These are phyloP conservation scores for Leptosphaerulina australis DNA, from an alignment of 2,329 filamentous ascomycete species.

Conservation along the genomic window DNA sequence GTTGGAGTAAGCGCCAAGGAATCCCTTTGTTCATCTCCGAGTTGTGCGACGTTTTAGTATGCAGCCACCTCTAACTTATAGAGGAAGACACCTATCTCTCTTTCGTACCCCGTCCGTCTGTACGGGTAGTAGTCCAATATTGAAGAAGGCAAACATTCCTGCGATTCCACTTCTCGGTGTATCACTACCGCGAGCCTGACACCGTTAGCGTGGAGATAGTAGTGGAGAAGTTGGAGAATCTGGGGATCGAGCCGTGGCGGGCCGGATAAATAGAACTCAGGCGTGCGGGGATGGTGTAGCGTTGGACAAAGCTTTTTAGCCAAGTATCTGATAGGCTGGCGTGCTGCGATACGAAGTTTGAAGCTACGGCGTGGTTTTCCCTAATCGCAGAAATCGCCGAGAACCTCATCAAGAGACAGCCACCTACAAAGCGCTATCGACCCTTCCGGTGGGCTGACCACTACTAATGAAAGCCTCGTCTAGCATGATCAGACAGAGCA, in stretches of 20 bases:
- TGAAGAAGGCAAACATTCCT: slow-evolving; percentile 2
- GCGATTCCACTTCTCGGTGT: slow-evolving; percentile 18
- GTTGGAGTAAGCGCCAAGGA: too few species aligned
- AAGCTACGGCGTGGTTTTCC: slow-evolving; percentile 8
- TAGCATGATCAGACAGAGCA: slow-evolving; percentile 19
- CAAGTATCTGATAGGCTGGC: slow-evolving; percentile 24
- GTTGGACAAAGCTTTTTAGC: slow-evolving; percentile 24
- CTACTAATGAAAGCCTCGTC: slow-evolving; percentile 27
- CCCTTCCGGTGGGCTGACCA: slow-evolving; percentile 26
- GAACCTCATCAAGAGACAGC: slow-evolving; percentile 15
- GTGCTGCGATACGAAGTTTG: slow-evolving; percentile 10
- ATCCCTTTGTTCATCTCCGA: neutral
- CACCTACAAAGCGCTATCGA: slow-evolving; percentile 22
- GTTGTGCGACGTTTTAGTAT: neutral
- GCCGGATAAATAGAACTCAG: slow-evolving; percentile 24
- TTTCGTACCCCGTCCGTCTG: neutral
- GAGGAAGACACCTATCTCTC: neutral
- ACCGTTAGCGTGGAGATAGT: slow-evolving; percentile 16
- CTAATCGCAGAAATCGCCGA: slow-evolving; percentile 20
- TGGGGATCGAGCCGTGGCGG: slow-evolving; percentile 24
- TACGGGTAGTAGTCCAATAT: neutral
- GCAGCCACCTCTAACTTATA: slow-evolving; percentile 2
- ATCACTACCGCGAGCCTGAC: slow-evolving; percentile 20
- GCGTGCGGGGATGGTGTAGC: slow-evolving; percentile 23
- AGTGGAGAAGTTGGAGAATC: slow-evolving; percentile 23